Base-by-base conservation (phyloP, 2,329 filamentous ascomycete species). In the Trichoderma aggressivum region DNA sequence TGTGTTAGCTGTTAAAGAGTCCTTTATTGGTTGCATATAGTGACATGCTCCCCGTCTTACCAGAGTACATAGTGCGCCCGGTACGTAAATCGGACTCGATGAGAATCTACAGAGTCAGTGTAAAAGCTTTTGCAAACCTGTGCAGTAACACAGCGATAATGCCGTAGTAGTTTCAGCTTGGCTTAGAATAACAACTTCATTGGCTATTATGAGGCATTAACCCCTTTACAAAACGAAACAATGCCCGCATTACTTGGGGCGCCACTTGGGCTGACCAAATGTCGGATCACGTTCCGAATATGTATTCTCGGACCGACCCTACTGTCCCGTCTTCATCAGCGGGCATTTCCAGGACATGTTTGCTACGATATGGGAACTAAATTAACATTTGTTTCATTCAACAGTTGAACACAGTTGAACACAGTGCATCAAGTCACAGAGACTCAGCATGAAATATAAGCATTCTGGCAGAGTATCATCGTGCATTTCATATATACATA, bases 401-500 rank as follows among this genome's bases (percentile, higher is more conserved):
- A 5, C 24, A 21, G 16, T 5, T 53, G n/a, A 16, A 7, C 21
- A 65, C 26, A 28, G 26, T 28, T 3, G 26, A n/a, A n/a, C n/a
- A n/a, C 30, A 65, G 14, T 30, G 26, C 32, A 58, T 21, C 63
- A 43, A 30, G 30, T 53, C 56, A 69, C 65, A n/a, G 39, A 28
- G n/a, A 11, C 2, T 30, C 56, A 16, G 11, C 5, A 36, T 7
- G 18, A n/a, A n/a, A 36, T 26, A 21, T 24, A 43, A 28, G 21
- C 26, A 21, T 43, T 50, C 11, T 26, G 26, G 66, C 66, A 69
- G 55, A 58, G 39, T 28, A 69, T 43, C 28, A 61, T 70, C 67
- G 28, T 70, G 32, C 59, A 70, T 65, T 64, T 64, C 60, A 59
- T 70, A 70, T 70, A 63, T 70, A 70, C 59, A 58, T 64, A 47